phyloP scores from a whole-genome alignment of 2,329 filamentous ascomycete genomes.

The Ophiostoma novo-ulmi region DNA sequence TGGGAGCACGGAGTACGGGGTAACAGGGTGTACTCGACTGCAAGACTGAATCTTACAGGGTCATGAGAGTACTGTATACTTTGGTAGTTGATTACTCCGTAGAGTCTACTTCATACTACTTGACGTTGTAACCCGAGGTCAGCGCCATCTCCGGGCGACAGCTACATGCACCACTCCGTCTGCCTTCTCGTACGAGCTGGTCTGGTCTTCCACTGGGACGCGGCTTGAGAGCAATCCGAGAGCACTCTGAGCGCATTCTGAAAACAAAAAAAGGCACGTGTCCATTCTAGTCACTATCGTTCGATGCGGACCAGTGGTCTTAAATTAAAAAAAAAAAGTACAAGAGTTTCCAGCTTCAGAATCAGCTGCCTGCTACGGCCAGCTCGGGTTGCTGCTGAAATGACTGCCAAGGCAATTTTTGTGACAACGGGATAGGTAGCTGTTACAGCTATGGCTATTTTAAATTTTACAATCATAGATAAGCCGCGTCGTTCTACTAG shows the following conservation, averaged over 20 bases:
- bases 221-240: too few species aligned
- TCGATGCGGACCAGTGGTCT: too few species aligned
- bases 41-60: background rate
- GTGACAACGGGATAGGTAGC: background rate
- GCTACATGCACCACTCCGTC: too few species aligned
- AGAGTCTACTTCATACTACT: background rate
- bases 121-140: background rate
- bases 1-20: constrained; percentile 9
- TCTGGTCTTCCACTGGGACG: background rate
- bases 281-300: too few species aligned
- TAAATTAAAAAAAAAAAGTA: too few species aligned
- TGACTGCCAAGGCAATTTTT: background rate
- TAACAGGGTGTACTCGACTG: background rate
- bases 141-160: background rate
- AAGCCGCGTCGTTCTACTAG: background rate
- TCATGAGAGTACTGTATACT: background rate
- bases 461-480: background rate
- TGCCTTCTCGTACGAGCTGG: background rate
- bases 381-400: background rate
- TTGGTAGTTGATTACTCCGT: background rate
- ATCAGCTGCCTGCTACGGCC: background rate
- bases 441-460: background rate
- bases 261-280: too few species aligned
- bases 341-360: too few species aligned
- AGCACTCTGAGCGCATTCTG: too few species aligned